These are phyloP conservation scores for Populus pruinosa DNA, from an alignment of 345 rosid genomes.

Conservation along the genomic window DNA sequence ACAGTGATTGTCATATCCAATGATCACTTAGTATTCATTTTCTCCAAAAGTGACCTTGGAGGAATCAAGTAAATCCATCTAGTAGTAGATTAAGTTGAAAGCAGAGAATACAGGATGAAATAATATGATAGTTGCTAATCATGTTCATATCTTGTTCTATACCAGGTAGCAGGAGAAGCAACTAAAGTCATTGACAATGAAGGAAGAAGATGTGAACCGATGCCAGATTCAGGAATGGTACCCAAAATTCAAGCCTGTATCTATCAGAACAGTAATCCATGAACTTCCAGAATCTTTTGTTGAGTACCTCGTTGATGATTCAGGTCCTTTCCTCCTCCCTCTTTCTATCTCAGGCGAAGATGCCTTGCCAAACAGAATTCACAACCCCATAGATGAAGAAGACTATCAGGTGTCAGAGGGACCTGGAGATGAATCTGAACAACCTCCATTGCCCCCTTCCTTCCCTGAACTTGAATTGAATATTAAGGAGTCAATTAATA, in stretches of 20 bases:
- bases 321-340: conserved; percentile 75
- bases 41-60: not conserved
- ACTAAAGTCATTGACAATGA: conserved; percentile 36
- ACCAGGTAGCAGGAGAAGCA: not conserved
- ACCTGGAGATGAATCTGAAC: conserved; percentile 65
- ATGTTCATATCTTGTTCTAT: not conserved
- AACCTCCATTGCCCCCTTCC: conserved; percentile 39
- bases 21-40: not conserved
- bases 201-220: conserved; percentile 59
- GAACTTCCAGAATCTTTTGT: conserved; percentile 76
- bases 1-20: not conserved
- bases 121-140: not conserved
- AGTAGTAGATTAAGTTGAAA: not conserved
- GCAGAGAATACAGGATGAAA: not conserved
- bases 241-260: conserved; percentile 61
- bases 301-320: conserved; percentile 62
- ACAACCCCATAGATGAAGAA: conserved; percentile 57
- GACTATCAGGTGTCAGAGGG: conserved; percentile 61
- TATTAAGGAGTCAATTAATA: conserved; percentile 59
- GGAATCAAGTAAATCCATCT: not conserved
- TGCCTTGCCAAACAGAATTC: conserved; percentile 75
- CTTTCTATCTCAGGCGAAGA: conserved; percentile 52
- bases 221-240: conserved; percentile 94
- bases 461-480: conserved; percentile 55
- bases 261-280: conserved; percentile 66